These are phyloP conservation scores for Cyclostephanos invisitatus DNA, from an alignment of 108 stramenopile species.

Conservation along the genomic window DNA sequence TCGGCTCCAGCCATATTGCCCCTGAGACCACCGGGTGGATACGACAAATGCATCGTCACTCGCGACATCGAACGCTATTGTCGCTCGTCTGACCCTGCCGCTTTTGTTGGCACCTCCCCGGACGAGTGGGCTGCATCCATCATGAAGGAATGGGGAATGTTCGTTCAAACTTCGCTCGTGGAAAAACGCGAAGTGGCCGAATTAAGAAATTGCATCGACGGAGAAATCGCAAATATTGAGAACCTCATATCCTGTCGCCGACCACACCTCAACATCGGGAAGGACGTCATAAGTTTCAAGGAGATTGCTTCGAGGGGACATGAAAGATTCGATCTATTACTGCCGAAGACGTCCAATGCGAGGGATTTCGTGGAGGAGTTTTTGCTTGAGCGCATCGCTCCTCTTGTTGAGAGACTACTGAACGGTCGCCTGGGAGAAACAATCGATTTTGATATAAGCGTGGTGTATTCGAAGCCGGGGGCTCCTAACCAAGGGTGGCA, in stretches of 20 bases:
- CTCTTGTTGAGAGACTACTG: conserved; percentile 18
- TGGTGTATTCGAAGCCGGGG: conserved; percentile 67
- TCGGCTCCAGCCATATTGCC: conserved; percentile 55
- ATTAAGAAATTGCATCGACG: conserved; percentile 25
- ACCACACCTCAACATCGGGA: conserved; percentile 50
- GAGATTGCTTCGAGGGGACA: conserved; percentile 62
- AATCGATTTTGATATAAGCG: conserved; percentile 60
- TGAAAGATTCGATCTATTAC: conserved; percentile 56
- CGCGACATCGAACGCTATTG: not conserved
- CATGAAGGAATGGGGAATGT: conserved; percentile 47
- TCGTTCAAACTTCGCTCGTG: conserved; percentile 35
- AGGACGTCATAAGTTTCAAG: conserved; percentile 53
- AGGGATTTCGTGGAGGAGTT: conserved; percentile 18
- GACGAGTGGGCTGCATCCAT: conserved; percentile 22
- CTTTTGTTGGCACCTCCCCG: not conserved
- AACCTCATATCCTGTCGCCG: conserved; percentile 24
- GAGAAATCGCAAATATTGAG: conserved; percentile 35
- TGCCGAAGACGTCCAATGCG: conserved; percentile 20
- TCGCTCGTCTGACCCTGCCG: not conserved
- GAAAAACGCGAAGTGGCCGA: conserved; percentile 17
- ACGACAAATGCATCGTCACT: conserved; percentile 11
- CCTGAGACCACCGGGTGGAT: conserved; percentile 35
- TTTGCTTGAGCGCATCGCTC: conserved; percentile 18
- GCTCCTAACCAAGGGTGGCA: conserved; percentile 68
- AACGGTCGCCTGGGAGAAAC: conserved; percentile 24